Base-by-base conservation (phyloP, 768 basidiomycete genomes). In the Russula dissimulans region DNA sequence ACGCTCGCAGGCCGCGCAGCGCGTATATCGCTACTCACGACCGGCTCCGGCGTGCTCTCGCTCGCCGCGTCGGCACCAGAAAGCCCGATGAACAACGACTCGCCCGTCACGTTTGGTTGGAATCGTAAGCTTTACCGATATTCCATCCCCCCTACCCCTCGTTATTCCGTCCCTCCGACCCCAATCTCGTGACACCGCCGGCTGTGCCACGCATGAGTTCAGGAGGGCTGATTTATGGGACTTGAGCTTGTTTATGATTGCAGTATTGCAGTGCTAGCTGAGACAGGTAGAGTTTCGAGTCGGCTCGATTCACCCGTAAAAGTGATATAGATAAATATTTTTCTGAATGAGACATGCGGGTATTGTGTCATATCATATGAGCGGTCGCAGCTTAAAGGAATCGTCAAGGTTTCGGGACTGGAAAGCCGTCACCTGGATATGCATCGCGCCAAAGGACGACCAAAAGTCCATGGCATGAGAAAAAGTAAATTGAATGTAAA, bases 1-100 rank as follows among this genome's bases (percentile, higher is more conserved):
- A 73, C 69, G 17, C 59, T 72, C 17, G 44, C 65, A 9, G 73
- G 69, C 42, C 59, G 66, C 15, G 62, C 65, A 18, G 66, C 68
- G 41, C 66, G 68, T 45, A 69, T 69, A 49, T 69, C 67, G 44
- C 61, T 70, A 44, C 64, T 69, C 54, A 70, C 69, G 38, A 62
- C 56, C 3, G 69, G 69, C 38, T 67, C 68, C 41, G 69, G 69
- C 62, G 51, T 65, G 41, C 67, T 70, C 65, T 70, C 63, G 43
- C 66, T 71, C 48, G 68, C 66, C n/a, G 62, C 69, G 55, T 66
- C 69, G 1, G 60, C 57, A n/a, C 66, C 66, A 3, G 61, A 58
- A 9, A 67, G 63, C 48, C 69, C 69, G 3, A 17, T 64, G 31
- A 38, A 11, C 43, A 38, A 8, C 44, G 57, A 60, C 11, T 56